Base-by-base conservation (phyloP, 441 rosid species). In the Monsonia emarginata region DNA sequence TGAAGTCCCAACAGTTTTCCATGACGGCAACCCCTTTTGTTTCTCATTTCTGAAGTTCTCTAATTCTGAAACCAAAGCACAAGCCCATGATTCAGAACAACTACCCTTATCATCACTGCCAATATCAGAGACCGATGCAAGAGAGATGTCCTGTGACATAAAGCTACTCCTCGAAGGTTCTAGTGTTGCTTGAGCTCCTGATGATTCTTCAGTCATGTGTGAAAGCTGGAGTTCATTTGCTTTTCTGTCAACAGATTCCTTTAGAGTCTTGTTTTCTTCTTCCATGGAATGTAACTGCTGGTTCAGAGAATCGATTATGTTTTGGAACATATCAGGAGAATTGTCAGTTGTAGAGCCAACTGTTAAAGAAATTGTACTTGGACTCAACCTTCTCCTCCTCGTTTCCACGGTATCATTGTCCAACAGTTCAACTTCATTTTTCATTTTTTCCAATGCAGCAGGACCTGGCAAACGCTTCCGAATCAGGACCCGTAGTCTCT, bases 391-490 rank as follows among this genome's bases (percentile, higher is more conserved):
- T 72, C 84, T 85, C 78, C 81, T 84, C 69, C 82, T 80, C 77
- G 70, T 79, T 61, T 72, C 88, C 27, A 67, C 52, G 21, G 80
- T 76, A 58, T 78, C 82, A 66, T 67, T 76, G 67, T 90, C 95
- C 75, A 84, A 78, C 69, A 84, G 72, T 76, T 85, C 89, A 65
- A 81, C 90, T 75, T 93, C 97, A 66, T 68, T 86, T 71, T 73
- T 85, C 95, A 87, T 93, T 76, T 89, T 88, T 1, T 84, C 80
- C 80, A 82, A 24, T 67, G 95, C 81, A 61, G 91, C 89, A 0
- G 95, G 91, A 61, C 95, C 95, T 0, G 91, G 95, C 74, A 87
- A 79, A 60, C 95, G 80, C 78, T 94, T 94, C 67, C 87, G 80
- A 36, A 89, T 85, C 14, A 94, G 83, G 16, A 84, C 40, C 13